Evolutionary conservation across 2,329 filamentous ascomycete genomes (phyloP).

Genomic region (Botrytis cinerea): DNA sequence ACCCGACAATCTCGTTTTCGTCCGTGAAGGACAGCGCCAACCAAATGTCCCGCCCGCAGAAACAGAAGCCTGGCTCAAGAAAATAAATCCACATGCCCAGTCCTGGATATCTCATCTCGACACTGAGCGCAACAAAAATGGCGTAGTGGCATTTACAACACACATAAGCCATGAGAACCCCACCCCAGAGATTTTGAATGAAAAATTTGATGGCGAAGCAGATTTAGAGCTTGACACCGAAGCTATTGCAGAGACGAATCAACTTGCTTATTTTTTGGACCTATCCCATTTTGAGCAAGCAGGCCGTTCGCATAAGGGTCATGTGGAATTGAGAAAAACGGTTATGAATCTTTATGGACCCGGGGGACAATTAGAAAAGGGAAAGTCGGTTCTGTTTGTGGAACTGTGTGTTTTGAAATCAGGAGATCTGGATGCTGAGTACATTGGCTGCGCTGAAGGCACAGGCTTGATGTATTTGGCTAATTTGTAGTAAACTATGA

Average conservation of each 20-base stretch:
- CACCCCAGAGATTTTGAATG: neutral
- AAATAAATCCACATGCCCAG: slow-evolving; percentile 27
- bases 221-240: slow-evolving; percentile 12
- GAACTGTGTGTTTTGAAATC: slow-evolving; percentile 30
- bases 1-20: slow-evolving; percentile 31
- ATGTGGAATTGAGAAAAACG: slow-evolving; percentile 29
- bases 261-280: slow-evolving; percentile 33
- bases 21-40: slow-evolving; percentile 30
- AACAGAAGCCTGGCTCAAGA: slow-evolving; percentile 26
- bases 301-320: slow-evolving; percentile 26
- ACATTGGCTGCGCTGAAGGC: slow-evolving; percentile 34
- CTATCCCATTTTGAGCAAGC: slow-evolving; percentile 32
- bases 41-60: slow-evolving; percentile 28
- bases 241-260: slow-evolving; percentile 27
- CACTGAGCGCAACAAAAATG: slow-evolving; percentile 26
- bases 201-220: neutral
- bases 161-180: slow-evolving; percentile 29
- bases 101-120: slow-evolving; percentile 30
- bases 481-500: slow-evolving; percentile 3
- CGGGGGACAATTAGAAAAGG: slow-evolving; percentile 26
- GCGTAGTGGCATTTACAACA: slow-evolving; percentile 28
- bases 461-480: slow-evolving; percentile 44
- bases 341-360: slow-evolving; percentile 29
- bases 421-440: slow-evolving; percentile 37
- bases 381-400: slow-evolving; percentile 27